phyloP scores from a whole-genome alignment of 257 asterid genomes.

The Petunia secreta region DNA sequence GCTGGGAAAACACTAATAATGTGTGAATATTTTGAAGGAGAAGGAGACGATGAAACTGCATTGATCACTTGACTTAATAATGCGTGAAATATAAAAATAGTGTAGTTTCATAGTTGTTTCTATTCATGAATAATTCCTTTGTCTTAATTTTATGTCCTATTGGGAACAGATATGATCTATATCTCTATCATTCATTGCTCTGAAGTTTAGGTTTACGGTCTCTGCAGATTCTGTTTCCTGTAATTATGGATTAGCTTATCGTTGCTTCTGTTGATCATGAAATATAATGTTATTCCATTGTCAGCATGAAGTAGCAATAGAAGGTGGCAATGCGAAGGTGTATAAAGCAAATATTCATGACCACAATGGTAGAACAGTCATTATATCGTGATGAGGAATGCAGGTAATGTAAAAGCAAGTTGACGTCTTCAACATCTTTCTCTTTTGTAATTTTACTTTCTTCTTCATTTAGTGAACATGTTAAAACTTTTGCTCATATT shows the following conservation, averaged over 20 bases:
- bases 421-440: background rate
- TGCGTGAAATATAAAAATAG: background rate
- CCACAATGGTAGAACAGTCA: conserved; percentile 85
- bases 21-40: background rate
- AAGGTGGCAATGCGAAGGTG: conserved; percentile 92
- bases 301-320: conserved; percentile 78
- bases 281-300: conserved; percentile 27
- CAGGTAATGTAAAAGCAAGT: conserved; percentile 57
- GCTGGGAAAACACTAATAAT: too few species aligned
- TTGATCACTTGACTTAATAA: background rate
- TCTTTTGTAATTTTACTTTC: background rate
- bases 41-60: background rate
- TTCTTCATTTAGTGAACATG: background rate
- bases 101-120: background rate
- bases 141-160: background rate
- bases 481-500: background rate
- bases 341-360: conserved; percentile 85
- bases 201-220: background rate
- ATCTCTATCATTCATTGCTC: background rate
- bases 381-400: conserved; percentile 81
- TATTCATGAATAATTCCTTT: background rate
- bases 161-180: background rate
- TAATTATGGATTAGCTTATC: background rate
- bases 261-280: conserved; percentile 22
- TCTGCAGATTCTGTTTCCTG: background rate